phyloP scores from a whole-genome alignment of 768 basidiomycete genomes.

The Leccinum pellstonianum region DNA sequence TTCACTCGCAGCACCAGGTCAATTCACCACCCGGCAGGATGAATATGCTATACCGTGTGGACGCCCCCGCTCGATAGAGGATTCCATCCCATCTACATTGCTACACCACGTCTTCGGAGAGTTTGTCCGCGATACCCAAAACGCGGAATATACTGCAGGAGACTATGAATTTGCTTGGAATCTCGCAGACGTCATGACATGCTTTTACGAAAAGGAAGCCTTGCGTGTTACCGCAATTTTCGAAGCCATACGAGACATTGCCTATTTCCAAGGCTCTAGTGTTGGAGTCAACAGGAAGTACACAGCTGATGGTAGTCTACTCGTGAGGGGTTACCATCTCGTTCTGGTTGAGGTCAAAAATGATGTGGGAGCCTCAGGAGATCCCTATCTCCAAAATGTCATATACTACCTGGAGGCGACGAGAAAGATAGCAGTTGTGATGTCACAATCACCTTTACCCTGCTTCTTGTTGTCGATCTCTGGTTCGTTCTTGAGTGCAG shows the following conservation, averaged over 20 bases:
- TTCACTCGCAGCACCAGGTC: no score
- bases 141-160: background rate
- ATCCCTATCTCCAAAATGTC: slow-evolving; percentile 29
- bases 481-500: slow-evolving; percentile 12
- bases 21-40: background rate
- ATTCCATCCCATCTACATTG: background rate
- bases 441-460: slow-evolving; percentile 22
- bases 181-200: background rate
- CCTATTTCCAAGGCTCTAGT: no score
- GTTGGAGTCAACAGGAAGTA: no score
- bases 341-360: slow-evolving; percentile 23
- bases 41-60: background rate
- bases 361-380: slow-evolving; percentile 20
- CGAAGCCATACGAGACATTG: no score
- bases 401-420: slow-evolving; percentile 23
- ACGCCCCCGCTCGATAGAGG: background rate
- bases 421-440: slow-evolving; percentile 1
- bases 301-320: no score
- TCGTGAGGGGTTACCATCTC: no score
- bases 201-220: accelerated
- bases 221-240: no score
- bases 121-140: background rate
- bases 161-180: background rate
- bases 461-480: slow-evolving; percentile 26
- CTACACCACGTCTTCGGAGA: background rate